phyloP scores from a whole-genome alignment of 176 grass and related monocot species.

The Oryza rufipogon region DNA sequence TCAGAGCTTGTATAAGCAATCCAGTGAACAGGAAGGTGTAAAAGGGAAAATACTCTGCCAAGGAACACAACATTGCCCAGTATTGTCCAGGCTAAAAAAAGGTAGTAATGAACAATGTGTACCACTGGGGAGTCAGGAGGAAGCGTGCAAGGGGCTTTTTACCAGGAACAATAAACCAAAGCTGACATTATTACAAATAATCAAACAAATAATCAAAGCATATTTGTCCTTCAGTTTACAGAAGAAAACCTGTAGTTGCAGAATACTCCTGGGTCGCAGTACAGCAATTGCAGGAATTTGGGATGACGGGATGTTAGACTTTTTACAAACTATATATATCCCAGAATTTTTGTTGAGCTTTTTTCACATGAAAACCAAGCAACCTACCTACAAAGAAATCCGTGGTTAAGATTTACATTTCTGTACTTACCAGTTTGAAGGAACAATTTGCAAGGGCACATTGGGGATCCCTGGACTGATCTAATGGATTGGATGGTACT shows the following conservation, averaged over 20 bases:
- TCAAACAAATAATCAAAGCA: conserved; percentile 4
- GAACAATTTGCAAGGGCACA: neutral
- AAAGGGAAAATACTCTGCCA: neutral
- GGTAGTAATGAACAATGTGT: neutral
- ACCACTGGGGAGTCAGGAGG: too few relatives aligned
- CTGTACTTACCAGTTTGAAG: conserved; percentile 26
- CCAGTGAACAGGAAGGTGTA: neutral
- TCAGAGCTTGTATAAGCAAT: neutral
- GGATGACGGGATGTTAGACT: neutral
- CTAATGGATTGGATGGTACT: conserved; percentile 76
- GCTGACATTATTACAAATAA: neutral
- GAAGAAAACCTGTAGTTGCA: neutral
- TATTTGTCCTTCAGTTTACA: neutral
- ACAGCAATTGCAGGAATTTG: conserved; percentile 10
- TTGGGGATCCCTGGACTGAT: neutral
- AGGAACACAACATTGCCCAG: neutral
- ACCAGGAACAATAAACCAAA: neutral
- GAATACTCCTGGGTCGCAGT: neutral
- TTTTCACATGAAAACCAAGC: neutral
- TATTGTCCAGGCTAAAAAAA: too few relatives aligned
- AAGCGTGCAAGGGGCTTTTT: neutral
- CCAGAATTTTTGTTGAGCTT: conserved; percentile 12
- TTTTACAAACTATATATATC: conserved; percentile 17
- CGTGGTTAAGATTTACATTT: conserved; percentile 26
- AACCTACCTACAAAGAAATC: neutral